Base-by-base conservation (phyloP, 768 basidiomycete genomes). In the Kwoniella heveanensis region DNA sequence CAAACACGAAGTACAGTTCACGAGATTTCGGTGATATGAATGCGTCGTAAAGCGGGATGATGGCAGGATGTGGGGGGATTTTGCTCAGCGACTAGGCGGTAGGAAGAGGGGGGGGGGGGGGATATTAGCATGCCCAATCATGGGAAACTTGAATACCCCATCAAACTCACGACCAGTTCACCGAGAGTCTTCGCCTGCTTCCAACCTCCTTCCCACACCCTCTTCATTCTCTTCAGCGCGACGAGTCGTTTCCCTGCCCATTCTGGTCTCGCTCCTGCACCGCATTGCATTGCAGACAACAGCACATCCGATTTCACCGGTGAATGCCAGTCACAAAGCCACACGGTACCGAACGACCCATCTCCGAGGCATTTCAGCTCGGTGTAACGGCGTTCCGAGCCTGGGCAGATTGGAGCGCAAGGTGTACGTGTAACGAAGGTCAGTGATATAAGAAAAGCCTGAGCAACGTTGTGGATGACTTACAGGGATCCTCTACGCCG, bases 281-380 rank as follows among this genome's bases (percentile, higher is more conserved):
- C 91, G 81, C 91, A 91, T 79, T 96, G 93, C 94, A 96, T 96
- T 37, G 93, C 90, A 22, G 92, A 92, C 67, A 92, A 82, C 47
- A 89, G 88, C 55, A 90, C 91, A 84, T 90, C 90, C 80, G 91
- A 88, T 78, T 92, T 91, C 78, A 98, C 84, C 66, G 90, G 87
- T 77, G 91, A 91, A 84, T 96, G 92, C 95, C 95, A 99, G 85
- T 99, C 96, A 81, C 94, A 96, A 72, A 99, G 85, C 88, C 91
- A 92, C 69, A 99, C 96, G 2, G 93, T 98, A 55, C 96, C 96
- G 77, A 99, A 98, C 6, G 95, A 97, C 59, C 96, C 96, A 80
- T 97, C 95, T 46, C 96, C 96, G 80, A 99, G 86, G 66, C 90
- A 89, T 83, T 98, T 98, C 84, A 98, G 86, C 53, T 91, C 89